Percentiles rank a stretch among this genome's conserved stretches.
phyloP scores from a whole-genome alignment of 202 grass and related monocot genomes.

The Carex sylvatica region DNA sequence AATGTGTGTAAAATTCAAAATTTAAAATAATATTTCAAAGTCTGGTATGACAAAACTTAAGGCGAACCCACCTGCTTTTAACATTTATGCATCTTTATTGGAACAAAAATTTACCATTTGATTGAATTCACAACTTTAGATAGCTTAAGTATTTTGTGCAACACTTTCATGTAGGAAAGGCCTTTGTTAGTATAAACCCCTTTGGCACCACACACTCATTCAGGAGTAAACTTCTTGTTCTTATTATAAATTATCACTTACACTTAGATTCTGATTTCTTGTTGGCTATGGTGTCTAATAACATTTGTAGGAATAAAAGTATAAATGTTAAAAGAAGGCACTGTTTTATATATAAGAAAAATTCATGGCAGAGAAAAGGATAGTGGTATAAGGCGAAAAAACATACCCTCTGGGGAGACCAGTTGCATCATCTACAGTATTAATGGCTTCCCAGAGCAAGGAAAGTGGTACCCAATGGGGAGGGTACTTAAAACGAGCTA shows the following conservation, averaged over 20 bases:
- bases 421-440: constrained; percentile 77
- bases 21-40: neutral
- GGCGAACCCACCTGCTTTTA: neutral
- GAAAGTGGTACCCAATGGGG: constrained; percentile 83
- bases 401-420: constrained; percentile 60
- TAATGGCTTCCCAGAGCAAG: constrained; percentile 90
- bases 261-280: neutral
- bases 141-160: neutral
- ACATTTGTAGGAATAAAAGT: neutral
- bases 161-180: neutral
- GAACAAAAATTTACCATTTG: neutral
- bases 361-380: neutral
- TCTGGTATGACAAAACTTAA: neutral
- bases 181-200: neutral
- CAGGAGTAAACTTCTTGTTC: too few relatives aligned
- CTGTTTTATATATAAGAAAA: neutral
- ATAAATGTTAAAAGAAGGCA: neutral
- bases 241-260: neutral
- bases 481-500: constrained; percentile 92
- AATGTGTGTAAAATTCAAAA: neutral
- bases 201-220: neutral
- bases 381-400: neutral
- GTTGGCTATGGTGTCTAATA: neutral
- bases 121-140: neutral
- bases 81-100: neutral